Evolutionary conservation across 257 asterid genomes (phyloP).

Genomic region (Nicotiana knightiana): DNA sequence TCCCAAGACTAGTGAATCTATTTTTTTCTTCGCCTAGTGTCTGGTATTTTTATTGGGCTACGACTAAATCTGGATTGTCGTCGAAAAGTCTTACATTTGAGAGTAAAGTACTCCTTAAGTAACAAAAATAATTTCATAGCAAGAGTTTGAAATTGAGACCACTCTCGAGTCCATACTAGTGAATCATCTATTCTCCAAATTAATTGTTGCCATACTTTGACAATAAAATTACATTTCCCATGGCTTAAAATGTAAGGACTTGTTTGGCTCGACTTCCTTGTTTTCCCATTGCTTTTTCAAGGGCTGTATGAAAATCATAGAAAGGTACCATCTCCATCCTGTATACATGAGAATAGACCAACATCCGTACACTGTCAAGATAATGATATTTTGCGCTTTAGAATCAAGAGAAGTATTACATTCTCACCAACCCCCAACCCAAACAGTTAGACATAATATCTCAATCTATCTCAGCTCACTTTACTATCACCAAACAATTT

Average conservation of each 20-base stretch:
- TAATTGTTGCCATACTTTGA: too few relatives aligned
- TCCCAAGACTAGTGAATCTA: too few relatives aligned
- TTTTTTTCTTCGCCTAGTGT: too few relatives aligned
- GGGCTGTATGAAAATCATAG: conserved; percentile 44
- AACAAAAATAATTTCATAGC: too few relatives aligned
- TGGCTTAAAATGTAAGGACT: conserved; percentile 51
- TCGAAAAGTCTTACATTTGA: too few relatives aligned
- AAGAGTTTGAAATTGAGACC: too few relatives aligned
- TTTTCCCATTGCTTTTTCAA: conserved; percentile 78
- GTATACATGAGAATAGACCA: conserved; percentile 6
- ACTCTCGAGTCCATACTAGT: too few relatives aligned
- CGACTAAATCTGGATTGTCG: too few relatives aligned
- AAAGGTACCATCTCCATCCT: conserved; percentile 80
- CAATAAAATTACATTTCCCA: neutral
- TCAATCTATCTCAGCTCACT: neutral
- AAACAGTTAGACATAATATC: neutral
- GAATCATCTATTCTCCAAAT: too few relatives aligned
- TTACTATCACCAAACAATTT: neutral
- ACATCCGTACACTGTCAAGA: neutral
- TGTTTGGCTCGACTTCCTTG: conserved; percentile 83
- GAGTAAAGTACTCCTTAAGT: too few relatives aligned
- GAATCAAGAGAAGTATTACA: neutral
- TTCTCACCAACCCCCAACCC: neutral
- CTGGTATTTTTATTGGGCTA: fast-evolving
- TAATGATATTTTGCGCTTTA: too few relatives aligned